Percentiles rank a stretch among this genome's conserved stretches.
These are phyloP conservation scores for Balakata baccata DNA, from an alignment of 345 rosid genomes.

Conservation along the genomic window DNA sequence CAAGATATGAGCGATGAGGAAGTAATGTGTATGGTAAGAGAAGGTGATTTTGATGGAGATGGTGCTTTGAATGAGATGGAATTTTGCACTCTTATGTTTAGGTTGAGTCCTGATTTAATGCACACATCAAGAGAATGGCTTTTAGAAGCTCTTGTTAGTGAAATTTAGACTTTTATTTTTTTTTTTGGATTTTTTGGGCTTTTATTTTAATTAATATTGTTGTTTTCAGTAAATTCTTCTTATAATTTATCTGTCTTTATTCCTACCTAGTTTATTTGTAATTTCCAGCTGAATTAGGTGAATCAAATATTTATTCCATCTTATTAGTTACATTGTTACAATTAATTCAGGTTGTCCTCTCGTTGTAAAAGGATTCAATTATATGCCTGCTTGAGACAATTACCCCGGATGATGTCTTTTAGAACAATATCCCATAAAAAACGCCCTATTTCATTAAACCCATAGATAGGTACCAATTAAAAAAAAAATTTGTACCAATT, in stretches of 20 bases:
- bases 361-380: too few species aligned
- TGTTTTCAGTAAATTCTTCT: not conserved
- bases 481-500: too few species aligned
- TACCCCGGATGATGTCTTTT: too few species aligned
- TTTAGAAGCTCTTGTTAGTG: slow-evolving; percentile 33
- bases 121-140: slow-evolving; percentile 32
- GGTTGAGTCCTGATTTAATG: slow-evolving; percentile 61
- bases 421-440: too few species aligned
- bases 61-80: slow-evolving; percentile 49
- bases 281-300: not conserved
- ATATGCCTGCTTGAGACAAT: too few species aligned
- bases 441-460: too few species aligned
- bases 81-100: slow-evolving; percentile 59
- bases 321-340: too few species aligned
- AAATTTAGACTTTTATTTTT: slow-evolving; percentile 9
- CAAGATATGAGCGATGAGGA: slow-evolving; percentile 50
- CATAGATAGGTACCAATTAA: too few species aligned
- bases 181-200: not conserved
- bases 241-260: not conserved
- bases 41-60: slow-evolving; percentile 61
- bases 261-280: not conserved
- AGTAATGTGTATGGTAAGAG: slow-evolving; percentile 44
- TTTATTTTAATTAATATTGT: not conserved
- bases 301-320: too few species aligned
- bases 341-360: too few species aligned